Evolutionary conservation across 139 green algal species (phyloP).

Genomic region (Gonium pectorale): DNA sequence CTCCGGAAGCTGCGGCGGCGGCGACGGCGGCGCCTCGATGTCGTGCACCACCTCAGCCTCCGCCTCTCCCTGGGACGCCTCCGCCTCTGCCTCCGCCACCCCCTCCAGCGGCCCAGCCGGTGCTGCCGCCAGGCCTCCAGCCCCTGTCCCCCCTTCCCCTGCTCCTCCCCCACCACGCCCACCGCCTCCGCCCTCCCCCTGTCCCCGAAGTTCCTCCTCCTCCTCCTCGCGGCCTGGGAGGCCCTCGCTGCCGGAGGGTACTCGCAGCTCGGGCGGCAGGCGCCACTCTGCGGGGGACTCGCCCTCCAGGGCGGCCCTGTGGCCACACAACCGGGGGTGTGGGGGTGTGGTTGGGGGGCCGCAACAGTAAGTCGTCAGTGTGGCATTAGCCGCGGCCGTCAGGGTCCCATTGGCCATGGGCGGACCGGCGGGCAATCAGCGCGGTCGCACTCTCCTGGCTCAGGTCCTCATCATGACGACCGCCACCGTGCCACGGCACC

Average conservation of each 20-base stretch:
- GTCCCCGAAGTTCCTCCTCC: too few species aligned
- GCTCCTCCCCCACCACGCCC: neutral
- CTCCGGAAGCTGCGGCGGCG: neutral
- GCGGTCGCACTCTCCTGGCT: too few species aligned
- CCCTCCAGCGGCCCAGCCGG: neutral
- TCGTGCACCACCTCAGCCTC: neutral
- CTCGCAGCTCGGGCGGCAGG: constrained; percentile 11
- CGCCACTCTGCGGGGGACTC: constrained; percentile 16
- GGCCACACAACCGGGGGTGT: too few species aligned
- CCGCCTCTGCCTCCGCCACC: neutral
- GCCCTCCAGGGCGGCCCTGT: constrained; percentile 14
- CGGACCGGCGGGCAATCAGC: too few species aligned
- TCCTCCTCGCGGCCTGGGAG: too few species aligned
- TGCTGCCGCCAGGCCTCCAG: neutral
- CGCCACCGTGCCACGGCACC: too few species aligned
- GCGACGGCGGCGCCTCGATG: neutral
- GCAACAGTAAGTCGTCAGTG: too few species aligned
- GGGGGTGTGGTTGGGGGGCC: too few species aligned
- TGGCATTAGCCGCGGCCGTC: too few species aligned
- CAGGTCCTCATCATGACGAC: too few species aligned
- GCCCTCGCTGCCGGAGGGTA: neutral
- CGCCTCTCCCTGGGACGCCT: neutral
- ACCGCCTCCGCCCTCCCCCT: neutral
- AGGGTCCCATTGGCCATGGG: too few species aligned
- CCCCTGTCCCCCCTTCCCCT: neutral